Conservation (phyloP, 768 basidiomycete species). For the Asterophora parasitica region DNA sequence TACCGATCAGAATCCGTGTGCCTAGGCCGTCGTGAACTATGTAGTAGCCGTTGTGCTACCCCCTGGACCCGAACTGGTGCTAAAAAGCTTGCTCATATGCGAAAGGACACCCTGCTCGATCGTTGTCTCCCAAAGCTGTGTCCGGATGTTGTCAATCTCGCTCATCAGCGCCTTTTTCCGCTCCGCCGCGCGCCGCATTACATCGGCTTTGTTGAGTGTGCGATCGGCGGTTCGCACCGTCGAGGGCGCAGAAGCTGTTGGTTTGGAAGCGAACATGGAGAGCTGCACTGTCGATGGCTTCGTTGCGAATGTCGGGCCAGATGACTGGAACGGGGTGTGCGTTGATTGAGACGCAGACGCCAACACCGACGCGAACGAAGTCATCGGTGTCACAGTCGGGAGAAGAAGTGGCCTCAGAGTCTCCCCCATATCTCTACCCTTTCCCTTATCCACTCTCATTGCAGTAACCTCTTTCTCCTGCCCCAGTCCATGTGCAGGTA, state of each 20-base stretch:
- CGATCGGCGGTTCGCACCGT: neutral
- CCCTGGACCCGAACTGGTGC: neutral
- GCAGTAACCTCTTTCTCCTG: neutral
- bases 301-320: no score
- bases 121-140: conserved; percentile 69
- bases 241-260: no score
- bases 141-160: conserved; percentile 57
- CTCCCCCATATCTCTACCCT: conserved; percentile 18
- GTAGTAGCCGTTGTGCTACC: neutral
- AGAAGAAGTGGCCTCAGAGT: conserved; percentile 1
- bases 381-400: neutral
- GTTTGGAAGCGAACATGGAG: no score
- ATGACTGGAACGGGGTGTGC: neutral
- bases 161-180: conserved; percentile 45
- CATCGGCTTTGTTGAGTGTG: conserved; percentile 33
- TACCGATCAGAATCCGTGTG: neutral
- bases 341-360: neutral
- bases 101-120: conserved; percentile 64
- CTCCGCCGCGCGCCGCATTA: conserved; percentile 50
- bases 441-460: conserved; percentile 19
- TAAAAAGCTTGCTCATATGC: conserved; percentile 35
- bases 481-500: neutral
- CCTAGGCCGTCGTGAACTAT: conserved; percentile 3
- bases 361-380: neutral
- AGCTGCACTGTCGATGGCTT: no score